Conservation (phyloP, 2,329 filamentous ascomycete genomes). For the Beauveria varroae region DNA sequence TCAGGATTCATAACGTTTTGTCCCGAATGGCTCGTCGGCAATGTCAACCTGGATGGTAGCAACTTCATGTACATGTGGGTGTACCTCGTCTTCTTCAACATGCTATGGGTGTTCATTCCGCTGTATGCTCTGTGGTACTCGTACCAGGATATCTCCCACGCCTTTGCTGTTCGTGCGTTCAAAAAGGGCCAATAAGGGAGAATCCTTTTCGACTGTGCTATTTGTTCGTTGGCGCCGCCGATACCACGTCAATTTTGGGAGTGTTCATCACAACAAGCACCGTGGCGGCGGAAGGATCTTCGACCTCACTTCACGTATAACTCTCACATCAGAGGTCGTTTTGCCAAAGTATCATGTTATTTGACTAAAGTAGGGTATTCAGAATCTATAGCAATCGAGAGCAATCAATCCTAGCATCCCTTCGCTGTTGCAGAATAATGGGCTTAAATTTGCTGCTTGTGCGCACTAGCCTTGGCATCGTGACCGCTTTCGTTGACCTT, state of each 20-base stretch:
- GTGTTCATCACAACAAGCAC: too few species aligned
- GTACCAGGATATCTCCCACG: slow-evolving; percentile 45
- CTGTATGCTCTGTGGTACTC: slow-evolving; percentile 51
- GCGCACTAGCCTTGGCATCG: slow-evolving; percentile 30
- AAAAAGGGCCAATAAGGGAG: slow-evolving; percentile 24
- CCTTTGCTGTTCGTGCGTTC: slow-evolving; percentile 31
- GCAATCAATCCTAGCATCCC: not conserved
- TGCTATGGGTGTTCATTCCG: slow-evolving; percentile 58
- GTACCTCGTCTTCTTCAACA: slow-evolving; percentile 63
- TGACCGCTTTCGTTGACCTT: slow-evolving; percentile 36
- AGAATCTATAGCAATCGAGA: not conserved
- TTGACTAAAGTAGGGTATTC: slow-evolving; percentile 9
- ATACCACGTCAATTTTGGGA: too few species aligned
- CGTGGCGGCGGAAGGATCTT: too few species aligned
- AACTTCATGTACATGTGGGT: slow-evolving; percentile 65
- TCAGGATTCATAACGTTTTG: slow-evolving; percentile 65
- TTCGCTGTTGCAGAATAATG: not conserved
- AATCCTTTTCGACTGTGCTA: not conserved
- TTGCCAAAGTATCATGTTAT: not conserved
- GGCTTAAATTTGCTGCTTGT: slow-evolving; percentile 34
- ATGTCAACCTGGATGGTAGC: slow-evolving; percentile 53
- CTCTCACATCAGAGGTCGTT: too few species aligned
- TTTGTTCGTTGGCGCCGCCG: not conserved
- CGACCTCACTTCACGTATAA: too few species aligned
- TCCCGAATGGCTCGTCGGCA: slow-evolving; percentile 60